Evolutionary conservation across 768 basidiomycete genomes (phyloP), one percentile per base, ranked within the genome.

Genomic region (Rhodotorula sphaerocarpa): DNA sequence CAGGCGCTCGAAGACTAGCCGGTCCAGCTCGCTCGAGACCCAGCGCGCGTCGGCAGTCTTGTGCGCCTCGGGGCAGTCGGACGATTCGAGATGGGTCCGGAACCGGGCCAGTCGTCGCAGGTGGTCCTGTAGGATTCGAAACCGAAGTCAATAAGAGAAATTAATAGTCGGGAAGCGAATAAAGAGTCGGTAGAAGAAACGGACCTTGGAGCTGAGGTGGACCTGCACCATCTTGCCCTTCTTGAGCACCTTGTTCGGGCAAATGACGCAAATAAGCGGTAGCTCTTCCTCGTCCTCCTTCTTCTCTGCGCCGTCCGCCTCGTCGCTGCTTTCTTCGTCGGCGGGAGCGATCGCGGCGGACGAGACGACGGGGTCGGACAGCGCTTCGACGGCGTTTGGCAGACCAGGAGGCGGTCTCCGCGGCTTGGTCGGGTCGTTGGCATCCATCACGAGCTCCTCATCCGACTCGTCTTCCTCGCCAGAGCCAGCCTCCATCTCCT

Each of bases 221-320:
- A 68, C 62, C 28, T 64, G 58, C 20, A 57, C 45, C 66, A 68
- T 68, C 62, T 61, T 60, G 10, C 61, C 66, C 31, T 47, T 45
- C 59, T 64, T 64, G 33, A 68, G 59, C 33, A 60, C 63, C 59
- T 68, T 68, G 59, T 57, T 61, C 44, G 66, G 66, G 62, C 66
- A 68, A 11, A 68, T 55, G 16, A 68, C 66, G 27, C 66, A 68
- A 1, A 68, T 55, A 23, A 65, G 39, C 50, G 66, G 66, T n/a
- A 54, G 50, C 41, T 63, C 55, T 23, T 62, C 61, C 18, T 59
- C 57, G 36, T 54, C 60, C 21, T 50, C 60, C 7, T 39, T 56
- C 9, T 50, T 48, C 25, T 5, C 47, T 9, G 36, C 57, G 36
- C 42, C 39, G 14, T 12, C 50, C 23, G 43, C 16, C 43, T n/a